Conservation (phyloP, 2,329 filamentous ascomycete genomes). For the Chrysoporthe deuterocubensis region DNA sequence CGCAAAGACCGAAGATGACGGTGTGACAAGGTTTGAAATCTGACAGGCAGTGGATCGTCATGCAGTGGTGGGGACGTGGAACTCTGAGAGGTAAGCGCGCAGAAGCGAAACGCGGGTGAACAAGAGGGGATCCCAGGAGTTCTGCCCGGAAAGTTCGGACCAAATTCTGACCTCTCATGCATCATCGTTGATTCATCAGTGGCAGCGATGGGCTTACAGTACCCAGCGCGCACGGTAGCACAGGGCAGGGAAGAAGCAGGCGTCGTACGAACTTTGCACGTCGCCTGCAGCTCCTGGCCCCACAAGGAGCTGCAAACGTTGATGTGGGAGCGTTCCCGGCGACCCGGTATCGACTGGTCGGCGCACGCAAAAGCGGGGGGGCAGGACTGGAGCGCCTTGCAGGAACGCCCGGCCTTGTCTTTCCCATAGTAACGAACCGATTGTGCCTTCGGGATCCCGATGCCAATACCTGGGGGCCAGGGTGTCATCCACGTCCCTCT, state of each 20-base stretch:
- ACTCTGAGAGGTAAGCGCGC: constrained; percentile 7
- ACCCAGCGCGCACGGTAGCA: neutral
- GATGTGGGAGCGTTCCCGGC: neutral
- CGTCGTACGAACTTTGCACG: neutral
- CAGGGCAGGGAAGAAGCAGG: neutral
- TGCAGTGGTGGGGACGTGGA: constrained; percentile 12
- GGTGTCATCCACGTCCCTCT: too few relatives aligned
- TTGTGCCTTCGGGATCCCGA: too few relatives aligned
- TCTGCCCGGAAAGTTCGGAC: constrained; percentile 7
- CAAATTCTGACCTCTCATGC: constrained; percentile 10
- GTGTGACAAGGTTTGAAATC: constrained; percentile 15
- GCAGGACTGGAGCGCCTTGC: too few relatives aligned
- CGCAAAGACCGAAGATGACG: constrained; percentile 15
- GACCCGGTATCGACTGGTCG: neutral
- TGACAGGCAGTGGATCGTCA: constrained; percentile 13
- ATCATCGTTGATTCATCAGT: neutral
- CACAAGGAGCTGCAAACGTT: neutral
- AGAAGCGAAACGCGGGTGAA: neutral
- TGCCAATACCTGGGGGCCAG: neutral
- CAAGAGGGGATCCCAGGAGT: neutral
- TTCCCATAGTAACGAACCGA: too few relatives aligned
- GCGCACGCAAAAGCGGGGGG: neutral
- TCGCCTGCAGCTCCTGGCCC: neutral
- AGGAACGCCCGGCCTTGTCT: too few relatives aligned
- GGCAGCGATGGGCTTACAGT: neutral